A percentile compares a stretch with the other conserved stretches of the same genome.
Evolutionary conservation across 2,329 filamentous ascomycete species (phyloP).

Genomic region (Corinectria fuckeliana): DNA sequence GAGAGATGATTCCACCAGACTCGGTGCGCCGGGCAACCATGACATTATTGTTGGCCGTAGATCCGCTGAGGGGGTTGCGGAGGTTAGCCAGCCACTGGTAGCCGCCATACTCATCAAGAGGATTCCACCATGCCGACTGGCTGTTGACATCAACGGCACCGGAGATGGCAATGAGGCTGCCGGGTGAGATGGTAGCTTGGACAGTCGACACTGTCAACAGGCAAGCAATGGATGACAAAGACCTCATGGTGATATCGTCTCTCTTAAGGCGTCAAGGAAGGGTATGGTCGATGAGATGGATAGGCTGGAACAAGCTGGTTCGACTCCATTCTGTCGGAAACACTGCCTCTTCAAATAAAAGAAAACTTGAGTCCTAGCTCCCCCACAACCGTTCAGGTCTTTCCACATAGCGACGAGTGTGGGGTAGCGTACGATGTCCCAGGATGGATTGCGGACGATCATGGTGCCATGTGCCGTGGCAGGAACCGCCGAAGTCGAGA

Average conservation of each 20-base stretch:
- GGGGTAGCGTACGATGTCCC: neutral
- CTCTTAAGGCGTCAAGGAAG: neutral
- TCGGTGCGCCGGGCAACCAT: slow-evolving; percentile 32
- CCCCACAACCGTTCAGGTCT: slow-evolving; percentile 5
- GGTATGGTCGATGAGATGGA: neutral
- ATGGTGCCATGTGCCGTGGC: neutral
- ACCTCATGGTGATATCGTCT: slow-evolving; percentile 3
- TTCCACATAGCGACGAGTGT: slow-evolving; percentile 10
- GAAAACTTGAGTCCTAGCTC: neutral
- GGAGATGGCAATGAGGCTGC: slow-evolving; percentile 24
- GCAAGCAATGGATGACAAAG: slow-evolving; percentile 8
- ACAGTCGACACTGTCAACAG: slow-evolving; percentile 5
- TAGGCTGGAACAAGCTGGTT: neutral
- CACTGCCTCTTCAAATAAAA: neutral
- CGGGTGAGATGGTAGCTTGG: slow-evolving; percentile 19
- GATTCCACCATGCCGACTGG: slow-evolving; percentile 37
- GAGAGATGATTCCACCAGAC: slow-evolving; percentile 24
- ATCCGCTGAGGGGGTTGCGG: slow-evolving; percentile 31
- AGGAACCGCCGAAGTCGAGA: slow-evolving; percentile 14
- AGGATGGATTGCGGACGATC: neutral
- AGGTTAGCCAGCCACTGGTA: slow-evolving; percentile 34
- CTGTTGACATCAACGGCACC: slow-evolving; percentile 31
- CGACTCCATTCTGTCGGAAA: neutral
- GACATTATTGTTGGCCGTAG: slow-evolving; percentile 33
- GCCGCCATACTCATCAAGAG: slow-evolving; percentile 33